Conservation (phyloP, 208 protist genomes). For the Trypanosomatidae sp. region DNA sequence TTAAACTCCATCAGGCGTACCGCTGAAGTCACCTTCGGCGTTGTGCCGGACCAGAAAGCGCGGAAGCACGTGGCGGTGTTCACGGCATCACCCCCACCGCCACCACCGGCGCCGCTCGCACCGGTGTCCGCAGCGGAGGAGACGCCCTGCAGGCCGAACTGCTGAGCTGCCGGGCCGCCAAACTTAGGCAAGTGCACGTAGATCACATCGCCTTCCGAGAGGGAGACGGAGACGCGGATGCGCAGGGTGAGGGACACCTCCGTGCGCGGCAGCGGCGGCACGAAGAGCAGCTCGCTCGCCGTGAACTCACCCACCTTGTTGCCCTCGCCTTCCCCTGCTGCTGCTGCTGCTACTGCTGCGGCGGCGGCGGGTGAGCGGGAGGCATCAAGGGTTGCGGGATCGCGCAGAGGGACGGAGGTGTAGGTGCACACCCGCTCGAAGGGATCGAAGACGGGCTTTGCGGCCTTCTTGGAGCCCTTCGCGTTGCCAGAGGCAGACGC, state of each 20-base stretch:
- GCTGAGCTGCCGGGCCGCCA: conserved; percentile 36
- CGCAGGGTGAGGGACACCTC: conserved; percentile 59
- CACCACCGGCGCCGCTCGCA: background rate
- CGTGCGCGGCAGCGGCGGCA: conserved; percentile 53
- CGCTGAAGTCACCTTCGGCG: conserved; percentile 11
- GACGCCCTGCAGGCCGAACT: conserved; percentile 49
- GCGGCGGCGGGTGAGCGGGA: background rate
- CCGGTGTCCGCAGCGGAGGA: background rate
- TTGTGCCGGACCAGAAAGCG: conserved; percentile 77
- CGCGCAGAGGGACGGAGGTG: conserved; percentile 16
- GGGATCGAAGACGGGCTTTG: conserved; percentile 45
- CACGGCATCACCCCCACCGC: conserved; percentile 31
- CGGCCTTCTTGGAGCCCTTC: conserved; percentile 21
- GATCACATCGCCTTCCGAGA: conserved; percentile 61
- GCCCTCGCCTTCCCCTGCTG: background rate
- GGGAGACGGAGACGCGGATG: conserved; percentile 62
- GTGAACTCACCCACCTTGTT: conserved; percentile 52
- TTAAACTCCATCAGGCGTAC: conserved; percentile 24
- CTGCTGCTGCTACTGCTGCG: background rate
- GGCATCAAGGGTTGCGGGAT: background rate
- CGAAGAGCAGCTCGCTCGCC: conserved; percentile 48
- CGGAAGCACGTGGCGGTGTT: conserved; percentile 48
- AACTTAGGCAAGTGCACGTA: conserved; percentile 69
- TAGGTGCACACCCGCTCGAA: conserved; percentile 38
- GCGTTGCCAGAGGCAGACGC: too few relatives aligned